phyloP scores from a whole-genome alignment of 2,329 filamentous ascomycete species.

The Xylaria sp. region DNA sequence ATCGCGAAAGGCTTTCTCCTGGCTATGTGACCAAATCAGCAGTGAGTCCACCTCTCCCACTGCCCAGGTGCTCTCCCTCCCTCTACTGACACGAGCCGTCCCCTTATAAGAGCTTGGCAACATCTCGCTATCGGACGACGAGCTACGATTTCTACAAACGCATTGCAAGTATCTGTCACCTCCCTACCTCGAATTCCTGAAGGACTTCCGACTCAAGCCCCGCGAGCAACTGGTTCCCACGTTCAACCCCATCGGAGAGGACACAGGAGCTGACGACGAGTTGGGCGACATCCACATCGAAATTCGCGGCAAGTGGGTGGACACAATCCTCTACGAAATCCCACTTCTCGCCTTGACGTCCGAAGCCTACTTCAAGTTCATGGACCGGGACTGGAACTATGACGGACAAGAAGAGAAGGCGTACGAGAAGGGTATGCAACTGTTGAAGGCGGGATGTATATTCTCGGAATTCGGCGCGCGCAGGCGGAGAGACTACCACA shows the following conservation, averaged over 20 bases:
- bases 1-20: slow-evolving; percentile 78
- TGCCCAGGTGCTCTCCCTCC: neutral
- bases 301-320: slow-evolving; percentile 83
- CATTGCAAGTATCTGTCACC: slow-evolving; percentile 80
- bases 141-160: slow-evolving; percentile 75
- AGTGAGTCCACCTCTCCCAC: slow-evolving; percentile 55
- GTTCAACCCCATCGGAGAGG: slow-evolving; percentile 59
- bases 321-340: slow-evolving; percentile 98
- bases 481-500: slow-evolving; percentile 88
- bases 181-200: slow-evolving; percentile 80
- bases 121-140: slow-evolving; percentile 76
- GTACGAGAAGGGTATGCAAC: slow-evolving; percentile 73
- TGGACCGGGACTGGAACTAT: slow-evolving; percentile 90
- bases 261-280: slow-evolving; percentile 66
- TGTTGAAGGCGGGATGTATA: slow-evolving; percentile 81
- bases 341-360: slow-evolving; percentile 89
- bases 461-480: slow-evolving; percentile 95
- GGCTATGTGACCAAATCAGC: slow-evolving; percentile 81
- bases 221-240: slow-evolving; percentile 75
- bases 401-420: slow-evolving; percentile 84
- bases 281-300: slow-evolving; percentile 76
- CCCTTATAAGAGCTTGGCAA: slow-evolving; percentile 72
- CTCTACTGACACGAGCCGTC: slow-evolving; percentile 32
- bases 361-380: slow-evolving; percentile 97
- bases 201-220: slow-evolving; percentile 79